Evolutionary conservation across 192 early-diverging fungal species (phyloP).

Genomic region (Diversispora epigaea): DNA sequence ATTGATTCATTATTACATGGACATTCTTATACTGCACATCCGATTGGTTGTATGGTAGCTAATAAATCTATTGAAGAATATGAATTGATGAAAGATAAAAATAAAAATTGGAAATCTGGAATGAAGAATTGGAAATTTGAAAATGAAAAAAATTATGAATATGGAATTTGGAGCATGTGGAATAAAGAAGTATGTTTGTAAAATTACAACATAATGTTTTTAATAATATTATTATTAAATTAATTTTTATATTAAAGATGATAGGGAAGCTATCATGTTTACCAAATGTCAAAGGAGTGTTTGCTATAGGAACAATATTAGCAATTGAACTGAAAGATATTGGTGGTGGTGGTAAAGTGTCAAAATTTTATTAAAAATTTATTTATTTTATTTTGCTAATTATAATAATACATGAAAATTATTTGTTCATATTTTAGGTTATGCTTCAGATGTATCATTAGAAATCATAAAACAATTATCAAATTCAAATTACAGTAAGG

Average conservation of each 20-base stretch:
- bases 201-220: background rate
- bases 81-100: slow-evolving; percentile 37
- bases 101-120: slow-evolving; percentile 22
- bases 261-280: slow-evolving; percentile 53
- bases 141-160: slow-evolving; percentile 37
- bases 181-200: slow-evolving; percentile 37
- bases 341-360: slow-evolving; percentile 29
- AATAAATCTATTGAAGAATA: slow-evolving; percentile 55
- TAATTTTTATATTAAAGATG: slow-evolving; percentile 22
- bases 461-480: slow-evolving; percentile 42
- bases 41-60: slow-evolving; percentile 76
- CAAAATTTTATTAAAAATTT: background rate
- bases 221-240: background rate
- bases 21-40: slow-evolving; percentile 82
- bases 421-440: slow-evolving; percentile 44
- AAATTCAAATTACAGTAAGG: slow-evolving; percentile 29
- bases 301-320: slow-evolving; percentile 67
- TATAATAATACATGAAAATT: slow-evolving; percentile 17
- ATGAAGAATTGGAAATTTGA: slow-evolving; percentile 36
- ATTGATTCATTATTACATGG: slow-evolving; percentile 76
- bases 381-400: slow-evolving; percentile 36
- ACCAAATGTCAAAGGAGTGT: slow-evolving; percentile 61
- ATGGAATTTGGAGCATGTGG: slow-evolving; percentile 54
- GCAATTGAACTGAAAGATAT: slow-evolving; percentile 59
- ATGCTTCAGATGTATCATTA: slow-evolving; percentile 48